Evolutionary conservation across 306 rosid species (phyloP).

Genomic region (Sophora flavescens): DNA sequence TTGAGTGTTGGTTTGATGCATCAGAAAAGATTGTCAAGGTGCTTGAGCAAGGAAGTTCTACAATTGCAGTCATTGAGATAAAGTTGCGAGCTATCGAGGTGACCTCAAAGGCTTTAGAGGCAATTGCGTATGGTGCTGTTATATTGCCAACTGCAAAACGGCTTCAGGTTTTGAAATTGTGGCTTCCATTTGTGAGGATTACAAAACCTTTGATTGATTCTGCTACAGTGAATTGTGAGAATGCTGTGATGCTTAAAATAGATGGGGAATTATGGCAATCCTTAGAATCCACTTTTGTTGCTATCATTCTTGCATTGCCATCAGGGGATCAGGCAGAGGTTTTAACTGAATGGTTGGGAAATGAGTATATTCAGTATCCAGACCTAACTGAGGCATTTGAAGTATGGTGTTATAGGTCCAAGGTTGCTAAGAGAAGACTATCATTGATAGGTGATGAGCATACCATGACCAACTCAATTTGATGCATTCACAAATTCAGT

Average conservation of each 20-base stretch:
- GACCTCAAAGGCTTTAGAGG: slow-evolving; percentile 83
- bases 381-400: slow-evolving; percentile 93
- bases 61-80: slow-evolving; percentile 58
- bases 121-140: slow-evolving; percentile 78
- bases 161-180: slow-evolving; percentile 71
- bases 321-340: slow-evolving; percentile 87
- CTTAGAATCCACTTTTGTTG: slow-evolving; percentile 79
- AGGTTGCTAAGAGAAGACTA: slow-evolving; percentile 83
- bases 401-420: slow-evolving; percentile 90
- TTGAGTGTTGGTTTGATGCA: slow-evolving; percentile 79
- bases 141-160: slow-evolving; percentile 76
- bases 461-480: slow-evolving; percentile 54
- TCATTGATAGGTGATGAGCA: slow-evolving; percentile 62
- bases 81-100: slow-evolving; percentile 75
- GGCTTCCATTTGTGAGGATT: slow-evolving; percentile 93
- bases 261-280: slow-evolving; percentile 88
- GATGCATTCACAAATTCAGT: slow-evolving; percentile 41
- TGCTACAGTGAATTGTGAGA: slow-evolving; percentile 47
- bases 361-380: slow-evolving; percentile 69
- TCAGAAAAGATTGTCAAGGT: slow-evolving; percentile 80
- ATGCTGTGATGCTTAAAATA: slow-evolving; percentile 52
- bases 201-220: slow-evolving; percentile 85
- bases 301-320: slow-evolving; percentile 84
- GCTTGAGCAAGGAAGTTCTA: slow-evolving; percentile 60
- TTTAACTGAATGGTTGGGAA: slow-evolving; percentile 77